phyloP scores from a whole-genome alignment of 2,329 filamentous ascomycete species.

The Pseudogymnoascus sp. region DNA sequence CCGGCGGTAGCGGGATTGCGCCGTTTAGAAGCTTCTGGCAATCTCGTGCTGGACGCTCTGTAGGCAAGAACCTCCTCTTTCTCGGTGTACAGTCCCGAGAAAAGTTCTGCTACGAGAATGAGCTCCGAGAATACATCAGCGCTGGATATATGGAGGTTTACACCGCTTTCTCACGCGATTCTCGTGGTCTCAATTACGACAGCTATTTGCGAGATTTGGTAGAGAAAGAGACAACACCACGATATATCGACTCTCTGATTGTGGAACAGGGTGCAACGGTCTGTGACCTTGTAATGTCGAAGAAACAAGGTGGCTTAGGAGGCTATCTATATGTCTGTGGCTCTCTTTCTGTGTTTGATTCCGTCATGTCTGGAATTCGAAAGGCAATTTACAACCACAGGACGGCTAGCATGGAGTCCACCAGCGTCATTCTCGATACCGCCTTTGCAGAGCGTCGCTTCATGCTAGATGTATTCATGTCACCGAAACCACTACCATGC shows the following conservation, averaged over 20 bases:
- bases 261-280: conserved; percentile 42
- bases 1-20: conserved; percentile 45
- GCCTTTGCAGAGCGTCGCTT: conserved; percentile 47
- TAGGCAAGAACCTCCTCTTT: conserved; percentile 41
- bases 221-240: conserved; percentile 39
- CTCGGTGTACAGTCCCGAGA: conserved; percentile 45
- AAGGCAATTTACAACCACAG: conserved; percentile 46
- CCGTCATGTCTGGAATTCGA: conserved; percentile 47
- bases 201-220: conserved; percentile 34
- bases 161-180: conserved; percentile 44
- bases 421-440: conserved; percentile 41
- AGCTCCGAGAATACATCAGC: conserved; percentile 38
- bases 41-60: conserved; percentile 33
- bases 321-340: conserved; percentile 43
- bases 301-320: conserved; percentile 43
- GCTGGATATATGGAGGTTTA: conserved; percentile 44
- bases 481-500: conserved; percentile 42
- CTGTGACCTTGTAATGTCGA: conserved; percentile 48
- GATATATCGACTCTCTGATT: conserved; percentile 45
- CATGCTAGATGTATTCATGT: conserved; percentile 51
- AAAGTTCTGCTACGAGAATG: conserved; percentile 43
- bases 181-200: conserved; percentile 39
- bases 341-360: conserved; percentile 42
- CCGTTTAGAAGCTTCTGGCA: conserved; percentile 48
- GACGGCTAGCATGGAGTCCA: conserved; percentile 42